phyloP scores from a whole-genome alignment of 352 stramenopile genomes.

The Phytophthora palmivora region DNA sequence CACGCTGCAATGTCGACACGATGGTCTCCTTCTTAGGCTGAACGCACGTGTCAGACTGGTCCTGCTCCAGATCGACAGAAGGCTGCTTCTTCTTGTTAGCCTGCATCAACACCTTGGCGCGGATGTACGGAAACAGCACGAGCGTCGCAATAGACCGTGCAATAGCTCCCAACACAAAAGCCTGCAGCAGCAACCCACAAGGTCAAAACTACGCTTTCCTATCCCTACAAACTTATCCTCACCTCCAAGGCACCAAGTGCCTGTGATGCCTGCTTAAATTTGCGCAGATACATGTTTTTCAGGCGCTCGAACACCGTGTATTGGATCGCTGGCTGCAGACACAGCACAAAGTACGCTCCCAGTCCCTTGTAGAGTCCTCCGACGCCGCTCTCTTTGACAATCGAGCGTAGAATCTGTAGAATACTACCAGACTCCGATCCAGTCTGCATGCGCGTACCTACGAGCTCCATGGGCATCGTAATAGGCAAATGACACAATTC shows the following conservation, averaged over 20 bases:
- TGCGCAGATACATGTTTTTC: conserved; percentile 72
- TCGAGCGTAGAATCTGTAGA: conserved; percentile 64
- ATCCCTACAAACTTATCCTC: background rate
- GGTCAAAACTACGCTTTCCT: conserved; percentile 2
- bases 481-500: conserved; percentile 82
- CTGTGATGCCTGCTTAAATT: conserved; percentile 64
- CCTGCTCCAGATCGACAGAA: conserved; percentile 20
- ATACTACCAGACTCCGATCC: conserved; percentile 53
- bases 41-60: conserved; percentile 9
- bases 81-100: conserved; percentile 79
- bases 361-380: conserved; percentile 89
- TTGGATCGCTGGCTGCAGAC: conserved; percentile 97
- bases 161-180: conserved; percentile 95
- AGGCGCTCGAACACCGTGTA: conserved; percentile 97
- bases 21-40: conserved; percentile 81
- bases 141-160: conserved; percentile 95
- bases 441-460: conserved; percentile 89
- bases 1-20: conserved; percentile 69
- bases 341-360: conserved; percentile 94
- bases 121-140: conserved; percentile 96
- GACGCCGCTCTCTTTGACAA: conserved; percentile 74
- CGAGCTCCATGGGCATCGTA: conserved; percentile 90
- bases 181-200: conserved; percentile 54
- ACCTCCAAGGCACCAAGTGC: conserved; percentile 77
- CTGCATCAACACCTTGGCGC: conserved; percentile 96